Percentiles rank a stretch among this genome's conserved stretches.
phyloP scores from a whole-genome alignment of 1,139 yeast genomes.

The Suhomyces atakaporum region DNA sequence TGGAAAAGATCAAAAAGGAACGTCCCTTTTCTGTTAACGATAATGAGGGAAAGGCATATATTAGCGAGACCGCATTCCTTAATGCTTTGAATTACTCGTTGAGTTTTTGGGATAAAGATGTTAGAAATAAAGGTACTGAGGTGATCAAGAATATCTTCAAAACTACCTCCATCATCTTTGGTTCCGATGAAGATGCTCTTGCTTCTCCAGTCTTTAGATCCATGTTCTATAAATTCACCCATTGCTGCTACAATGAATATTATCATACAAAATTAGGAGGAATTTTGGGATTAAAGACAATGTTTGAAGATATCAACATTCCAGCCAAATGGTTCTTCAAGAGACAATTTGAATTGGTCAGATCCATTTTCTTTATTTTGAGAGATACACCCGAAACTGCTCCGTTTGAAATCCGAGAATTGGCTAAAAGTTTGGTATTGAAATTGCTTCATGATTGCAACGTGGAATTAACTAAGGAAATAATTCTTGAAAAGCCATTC shows the following conservation, averaged over 20 bases:
- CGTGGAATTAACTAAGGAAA: slow-evolving; percentile 56
- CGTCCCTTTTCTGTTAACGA: slow-evolving; percentile 75
- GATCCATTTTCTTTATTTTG: slow-evolving; percentile 85
- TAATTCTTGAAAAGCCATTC: slow-evolving; percentile 69
- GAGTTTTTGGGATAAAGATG: slow-evolving; percentile 72
- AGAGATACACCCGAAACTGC: slow-evolving; percentile 91
- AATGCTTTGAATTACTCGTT: slow-evolving; percentile 79
- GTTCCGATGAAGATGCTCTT: slow-evolving; percentile 62
- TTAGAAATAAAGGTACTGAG: slow-evolving; percentile 68
- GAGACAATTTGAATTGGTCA: slow-evolving; percentile 79
- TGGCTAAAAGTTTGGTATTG: slow-evolving; percentile 68
- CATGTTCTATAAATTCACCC: slow-evolving; percentile 80
- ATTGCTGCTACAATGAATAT: slow-evolving; percentile 86
- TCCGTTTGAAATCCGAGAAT: slow-evolving; percentile 72
- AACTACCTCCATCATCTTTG: slow-evolving; percentile 68
- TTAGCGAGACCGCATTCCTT: slow-evolving; percentile 70
- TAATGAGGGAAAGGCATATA: slow-evolving; percentile 71
- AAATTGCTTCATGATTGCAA: slow-evolving; percentile 68
- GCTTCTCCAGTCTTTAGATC: slow-evolving; percentile 75
- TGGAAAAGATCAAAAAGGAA: slow-evolving; percentile 69
- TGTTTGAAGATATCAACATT: slow-evolving; percentile 67
- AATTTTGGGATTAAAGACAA: slow-evolving; percentile 73
- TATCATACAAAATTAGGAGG: slow-evolving; percentile 90
- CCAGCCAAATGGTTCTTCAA: slow-evolving; percentile 73
- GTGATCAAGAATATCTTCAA: slow-evolving; percentile 64